A percentile compares a stretch with the other conserved stretches of the same genome.
Conservation (phyloP, 306 rosid species). For the Citrullus amarus region DNA sequence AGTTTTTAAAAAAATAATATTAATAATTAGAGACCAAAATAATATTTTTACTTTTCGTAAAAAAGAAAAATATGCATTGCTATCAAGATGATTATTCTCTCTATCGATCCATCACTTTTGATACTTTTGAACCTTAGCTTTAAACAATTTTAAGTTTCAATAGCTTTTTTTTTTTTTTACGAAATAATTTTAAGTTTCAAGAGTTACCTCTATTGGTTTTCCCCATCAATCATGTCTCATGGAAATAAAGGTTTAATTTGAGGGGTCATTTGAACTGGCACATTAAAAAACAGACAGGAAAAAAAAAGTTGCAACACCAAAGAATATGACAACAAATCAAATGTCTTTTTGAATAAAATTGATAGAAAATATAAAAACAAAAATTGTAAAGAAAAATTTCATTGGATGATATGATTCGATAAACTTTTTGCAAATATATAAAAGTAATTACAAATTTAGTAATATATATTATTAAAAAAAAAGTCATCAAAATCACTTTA, state of each 20-base stretch:
- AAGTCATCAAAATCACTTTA: too few species aligned
- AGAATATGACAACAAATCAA: conserved; percentile 4
- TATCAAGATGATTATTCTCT: not conserved
- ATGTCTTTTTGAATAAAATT: not conserved
- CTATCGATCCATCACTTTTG: not conserved
- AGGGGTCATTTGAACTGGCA: not conserved
- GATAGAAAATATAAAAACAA: not conserved
- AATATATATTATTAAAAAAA: too few species aligned
- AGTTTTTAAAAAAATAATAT: too few species aligned
- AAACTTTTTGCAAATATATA: not conserved
- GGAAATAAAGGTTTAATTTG: not conserved
- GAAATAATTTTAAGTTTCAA: not conserved
- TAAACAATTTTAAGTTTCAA: not conserved
- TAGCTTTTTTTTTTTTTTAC: too few species aligned
- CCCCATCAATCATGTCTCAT: not conserved
- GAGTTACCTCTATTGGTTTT: not conserved
- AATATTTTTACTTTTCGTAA: not conserved
- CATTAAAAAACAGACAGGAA: not conserved
- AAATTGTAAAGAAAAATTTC: not conserved
- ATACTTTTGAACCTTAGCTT: not conserved
- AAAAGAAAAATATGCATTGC: not conserved
- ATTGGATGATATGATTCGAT: not conserved
- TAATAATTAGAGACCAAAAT: too few species aligned
- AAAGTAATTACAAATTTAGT: too few species aligned
- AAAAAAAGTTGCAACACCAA: not conserved